phyloP scores from a whole-genome alignment of 176 grass and related monocot species.

The Elaeis guineensis region DNA sequence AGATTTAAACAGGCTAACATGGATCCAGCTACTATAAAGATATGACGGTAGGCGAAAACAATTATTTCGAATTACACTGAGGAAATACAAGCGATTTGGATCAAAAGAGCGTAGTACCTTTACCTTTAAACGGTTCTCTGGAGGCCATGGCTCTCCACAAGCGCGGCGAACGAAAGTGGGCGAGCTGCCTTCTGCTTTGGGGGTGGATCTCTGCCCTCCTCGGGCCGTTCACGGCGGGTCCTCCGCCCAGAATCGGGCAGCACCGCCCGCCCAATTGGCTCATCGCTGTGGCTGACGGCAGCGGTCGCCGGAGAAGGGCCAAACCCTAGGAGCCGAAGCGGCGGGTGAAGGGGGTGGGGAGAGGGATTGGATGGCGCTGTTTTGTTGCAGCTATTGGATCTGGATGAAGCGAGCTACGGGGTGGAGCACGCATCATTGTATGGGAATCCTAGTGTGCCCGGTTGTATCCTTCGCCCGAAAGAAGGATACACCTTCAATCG shows the following conservation, averaged over 20 bases:
- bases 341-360: no score
- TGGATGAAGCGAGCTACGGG: no score
- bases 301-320: neutral
- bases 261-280: neutral
- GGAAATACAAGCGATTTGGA: neutral
- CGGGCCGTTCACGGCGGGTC: neutral
- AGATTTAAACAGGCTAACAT: no score
- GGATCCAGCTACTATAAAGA: no score
- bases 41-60: no score
- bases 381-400: no score
- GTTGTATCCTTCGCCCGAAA: no score
- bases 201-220: neutral
- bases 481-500: no score
- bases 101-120: neutral
- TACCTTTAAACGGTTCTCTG: constrained; percentile 1
- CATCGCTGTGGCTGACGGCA: neutral
- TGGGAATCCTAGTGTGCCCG: no score
- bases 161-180: neutral
- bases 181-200: neutral
- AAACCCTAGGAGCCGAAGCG: neutral
- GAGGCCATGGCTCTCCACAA: neutral
- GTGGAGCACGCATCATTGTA: no score
- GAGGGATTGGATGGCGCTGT: no score
- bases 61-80: no score
- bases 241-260: neutral